Evolutionary conservation across 2,329 filamentous ascomycete genomes (phyloP).

Genomic region (Claviceps pusilla): DNA sequence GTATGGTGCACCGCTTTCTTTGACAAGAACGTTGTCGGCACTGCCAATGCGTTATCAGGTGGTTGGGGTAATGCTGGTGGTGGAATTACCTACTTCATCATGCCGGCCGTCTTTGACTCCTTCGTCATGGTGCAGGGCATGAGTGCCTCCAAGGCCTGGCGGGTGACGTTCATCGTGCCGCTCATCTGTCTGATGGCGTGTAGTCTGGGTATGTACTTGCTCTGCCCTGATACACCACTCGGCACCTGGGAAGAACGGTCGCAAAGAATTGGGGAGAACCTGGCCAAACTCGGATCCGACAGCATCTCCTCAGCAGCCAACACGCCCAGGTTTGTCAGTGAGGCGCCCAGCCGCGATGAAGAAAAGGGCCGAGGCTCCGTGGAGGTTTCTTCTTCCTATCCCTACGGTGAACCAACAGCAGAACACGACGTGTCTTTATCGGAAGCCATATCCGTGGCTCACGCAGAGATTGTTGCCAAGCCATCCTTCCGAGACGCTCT

Average conservation of each 20-base stretch:
- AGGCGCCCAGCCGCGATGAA: slow-evolving; percentile 21
- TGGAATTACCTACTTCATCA: slow-evolving; percentile 84
- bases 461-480: slow-evolving; percentile 36
- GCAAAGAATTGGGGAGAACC: slow-evolving; percentile 38
- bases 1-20: slow-evolving; percentile 91
- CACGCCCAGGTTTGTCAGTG: slow-evolving; percentile 32
- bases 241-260: slow-evolving; percentile 68
- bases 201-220: slow-evolving; percentile 52
- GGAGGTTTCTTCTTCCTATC: slow-evolving; percentile 7
- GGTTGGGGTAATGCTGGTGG: slow-evolving; percentile 81
- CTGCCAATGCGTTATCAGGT: slow-evolving; percentile 70
- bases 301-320: slow-evolving; percentile 31
- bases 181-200: slow-evolving; percentile 57
- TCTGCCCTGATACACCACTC: slow-evolving; percentile 69
- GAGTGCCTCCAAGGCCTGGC: slow-evolving; percentile 57
- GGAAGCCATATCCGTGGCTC: slow-evolving; percentile 39
- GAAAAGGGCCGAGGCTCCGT: slow-evolving; percentile 8
- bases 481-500: slow-evolving; percentile 38
- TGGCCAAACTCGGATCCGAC: slow-evolving; percentile 28
- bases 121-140: slow-evolving; percentile 47
- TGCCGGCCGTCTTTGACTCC: slow-evolving; percentile 79
- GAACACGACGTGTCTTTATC: slow-evolving; percentile 32
- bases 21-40: slow-evolving; percentile 82
- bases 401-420: slow-evolving; percentile 5
- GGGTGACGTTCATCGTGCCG: slow-evolving; percentile 70